These are phyloP conservation scores for Chrysosphaeria jannelii DNA, from an alignment of 2,329 filamentous ascomycete genomes.

Conservation along the genomic window DNA sequence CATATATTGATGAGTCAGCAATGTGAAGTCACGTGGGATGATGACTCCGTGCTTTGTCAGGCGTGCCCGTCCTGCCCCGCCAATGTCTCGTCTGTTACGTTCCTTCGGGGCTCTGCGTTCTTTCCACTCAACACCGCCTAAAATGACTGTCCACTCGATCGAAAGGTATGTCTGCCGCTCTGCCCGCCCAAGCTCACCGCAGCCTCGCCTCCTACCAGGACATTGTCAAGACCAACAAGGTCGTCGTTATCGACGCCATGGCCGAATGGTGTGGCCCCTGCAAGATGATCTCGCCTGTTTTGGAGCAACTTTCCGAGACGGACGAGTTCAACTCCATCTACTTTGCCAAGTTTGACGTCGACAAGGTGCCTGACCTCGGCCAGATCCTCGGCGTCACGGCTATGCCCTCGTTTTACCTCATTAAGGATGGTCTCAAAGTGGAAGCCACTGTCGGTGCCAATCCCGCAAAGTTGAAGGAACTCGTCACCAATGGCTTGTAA, in stretches of 20 bases:
- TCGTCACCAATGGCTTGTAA: slow-evolving; percentile 1
- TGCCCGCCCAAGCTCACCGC: not conserved
- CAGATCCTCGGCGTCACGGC: slow-evolving; percentile 54
- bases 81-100: not conserved
- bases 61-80: not conserved
- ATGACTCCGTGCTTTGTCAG: too few relatives aligned
- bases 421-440: slow-evolving; percentile 48
- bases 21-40: too few relatives aligned
- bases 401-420: slow-evolving; percentile 78
- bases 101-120: not conserved
- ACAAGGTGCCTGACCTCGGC: slow-evolving; percentile 45
- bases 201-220: slow-evolving; percentile 8
- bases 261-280: slow-evolving; percentile 87
- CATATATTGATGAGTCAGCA: too few relatives aligned
- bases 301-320: slow-evolving; percentile 30
- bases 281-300: slow-evolving; percentile 58
- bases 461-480: too few relatives aligned
- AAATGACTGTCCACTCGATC: slow-evolving; percentile 4
- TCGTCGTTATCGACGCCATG: slow-evolving; percentile 63
- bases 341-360: slow-evolving; percentile 83
- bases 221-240: slow-evolving; percentile 10
- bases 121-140: slow-evolving; percentile 4
- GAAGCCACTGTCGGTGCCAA: slow-evolving; percentile 56
- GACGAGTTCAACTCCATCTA: slow-evolving; percentile 16
- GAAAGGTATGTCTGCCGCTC: slow-evolving; percentile 2